phyloP scores from a whole-genome alignment of 2,329 filamentous ascomycete genomes.

The Thielaviopsis euricoi region DNA sequence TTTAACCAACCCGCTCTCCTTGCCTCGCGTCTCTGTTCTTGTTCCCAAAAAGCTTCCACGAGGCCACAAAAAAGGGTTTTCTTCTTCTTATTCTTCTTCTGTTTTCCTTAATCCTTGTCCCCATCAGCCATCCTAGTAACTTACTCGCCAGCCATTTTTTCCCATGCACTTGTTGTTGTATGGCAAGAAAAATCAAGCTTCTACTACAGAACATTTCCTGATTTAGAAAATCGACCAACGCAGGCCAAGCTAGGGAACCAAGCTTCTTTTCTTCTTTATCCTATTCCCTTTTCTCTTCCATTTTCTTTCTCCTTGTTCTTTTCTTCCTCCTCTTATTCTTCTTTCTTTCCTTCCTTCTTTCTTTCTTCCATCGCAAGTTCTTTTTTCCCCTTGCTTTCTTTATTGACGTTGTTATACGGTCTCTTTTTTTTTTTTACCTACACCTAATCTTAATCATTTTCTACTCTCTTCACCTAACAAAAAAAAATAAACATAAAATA shows the following conservation, averaged over 20 bases:
- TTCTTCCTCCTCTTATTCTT: slow-evolving; percentile 1
- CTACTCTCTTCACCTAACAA: background rate
- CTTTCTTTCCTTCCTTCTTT: background rate
- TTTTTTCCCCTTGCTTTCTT: too few species aligned
- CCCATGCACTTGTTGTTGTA: background rate
- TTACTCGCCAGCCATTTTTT: background rate
- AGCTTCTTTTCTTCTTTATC: background rate
- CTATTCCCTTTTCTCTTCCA: background rate
- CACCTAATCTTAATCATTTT: background rate
- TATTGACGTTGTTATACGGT: background rate
- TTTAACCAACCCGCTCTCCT: too few species aligned
- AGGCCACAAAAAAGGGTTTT: too few species aligned
- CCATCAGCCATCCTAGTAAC: background rate
- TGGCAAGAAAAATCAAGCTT: background rate
- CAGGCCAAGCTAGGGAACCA: background rate
- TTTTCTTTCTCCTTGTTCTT: background rate
- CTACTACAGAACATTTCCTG: background rate
- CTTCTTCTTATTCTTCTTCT: too few species aligned
- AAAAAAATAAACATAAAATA: background rate
- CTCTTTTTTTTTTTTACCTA: background rate
- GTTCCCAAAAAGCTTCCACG: background rate
- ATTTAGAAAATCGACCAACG: background rate
- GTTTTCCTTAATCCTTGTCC: background rate
- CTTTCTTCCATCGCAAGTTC: background rate
- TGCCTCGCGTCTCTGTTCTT: background rate